Conservation (phyloP, 2,329 filamentous ascomycete species). For the Cladosporium velox region DNA sequence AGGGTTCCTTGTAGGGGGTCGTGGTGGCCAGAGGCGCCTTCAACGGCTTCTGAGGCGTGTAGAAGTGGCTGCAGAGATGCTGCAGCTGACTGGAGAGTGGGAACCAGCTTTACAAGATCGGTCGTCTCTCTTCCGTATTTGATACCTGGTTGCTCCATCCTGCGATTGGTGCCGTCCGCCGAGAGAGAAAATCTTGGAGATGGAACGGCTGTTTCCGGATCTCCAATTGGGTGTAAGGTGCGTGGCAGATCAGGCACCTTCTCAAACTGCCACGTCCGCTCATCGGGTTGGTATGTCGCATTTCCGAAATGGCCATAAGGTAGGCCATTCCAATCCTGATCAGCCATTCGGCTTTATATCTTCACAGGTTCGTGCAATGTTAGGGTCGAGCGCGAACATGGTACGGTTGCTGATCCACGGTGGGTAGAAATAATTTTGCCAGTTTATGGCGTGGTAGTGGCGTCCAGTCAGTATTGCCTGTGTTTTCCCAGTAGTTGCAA, state of each 20-base stretch:
- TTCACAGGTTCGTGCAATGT: constrained; percentile 22
- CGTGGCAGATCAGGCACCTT: constrained; percentile 19
- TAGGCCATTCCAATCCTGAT: constrained; percentile 51
- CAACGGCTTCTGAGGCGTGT: constrained; percentile 37
- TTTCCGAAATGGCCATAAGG: constrained; percentile 57
- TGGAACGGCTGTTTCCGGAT: constrained; percentile 30
- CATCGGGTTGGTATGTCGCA: constrained; percentile 51
- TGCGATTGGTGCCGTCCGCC: background rate
- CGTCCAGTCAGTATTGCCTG: background rate
- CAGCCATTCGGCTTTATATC: constrained; percentile 58
- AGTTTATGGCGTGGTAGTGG: background rate
- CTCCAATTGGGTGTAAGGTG: constrained; percentile 33
- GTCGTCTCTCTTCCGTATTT: constrained; percentile 27
- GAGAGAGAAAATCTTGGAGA: background rate
- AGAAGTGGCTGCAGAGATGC: constrained; percentile 26
- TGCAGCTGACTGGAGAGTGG: constrained; percentile 30
- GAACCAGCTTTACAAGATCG: constrained; percentile 24
- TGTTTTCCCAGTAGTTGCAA: background rate
- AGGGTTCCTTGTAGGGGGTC: constrained; percentile 47
- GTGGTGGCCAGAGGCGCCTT: constrained; percentile 36
- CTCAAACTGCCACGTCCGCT: constrained; percentile 47
- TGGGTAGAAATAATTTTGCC: constrained; percentile 1
- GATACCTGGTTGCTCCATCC: constrained; percentile 2
- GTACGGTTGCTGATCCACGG: constrained; percentile 15
- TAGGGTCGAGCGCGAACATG: constrained; percentile 13